Base-by-base conservation (phyloP, 129 eudicot genomes). In the Ambrosia trifida region DNA sequence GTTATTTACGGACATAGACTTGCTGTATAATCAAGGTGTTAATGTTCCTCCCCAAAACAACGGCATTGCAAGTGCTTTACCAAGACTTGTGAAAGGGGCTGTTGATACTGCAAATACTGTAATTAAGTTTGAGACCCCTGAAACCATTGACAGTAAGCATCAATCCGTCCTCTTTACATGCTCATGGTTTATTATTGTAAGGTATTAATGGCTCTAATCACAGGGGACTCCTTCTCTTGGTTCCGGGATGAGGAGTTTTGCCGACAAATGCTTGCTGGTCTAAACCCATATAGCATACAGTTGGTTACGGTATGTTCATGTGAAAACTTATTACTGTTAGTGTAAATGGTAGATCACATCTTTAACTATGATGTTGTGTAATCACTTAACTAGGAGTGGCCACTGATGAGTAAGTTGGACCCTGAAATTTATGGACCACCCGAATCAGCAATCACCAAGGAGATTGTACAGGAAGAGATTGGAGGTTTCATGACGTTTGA, bases 191-290 rank as follows among this genome's bases (percentile, higher is more conserved):
- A 6, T 16, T 28, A 10, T 11, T 57, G 46, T 36, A 28, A 32
- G 58, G 28, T 56, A 36, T 14, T 75, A 38, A 30, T 73, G 33
- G 20, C 28, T 61, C 4, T 54, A 18, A 53, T 57, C 61, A 32
- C 54, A 90, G 97, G 91, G 67, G 97, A 91, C 63, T 82, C 79
- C 19, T 88, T 91, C 72, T 75, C 88, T 14, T 91, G 97, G 97
- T 70, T 83, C 19, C 87, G 88, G 10, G 97, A 91, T 76, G 88
- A 83, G 68, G 97, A 91, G 59, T 85, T 91, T 52, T 73, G 87
- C 69, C 78, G 93, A 56, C 90, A 88, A 76, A 88, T 84, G 73
- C 85, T 91, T 56, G 97, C 97, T 11, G 96, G 97, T 67, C 68
- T 88, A 3, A 91, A 91, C 68, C 95, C 97, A 2, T 70, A 32